A percentile compares a stretch with the other conserved stretches of the same genome.
phyloP scores from a whole-genome alignment of 2,329 filamentous ascomycete species.

The Fusarium robinianum region DNA sequence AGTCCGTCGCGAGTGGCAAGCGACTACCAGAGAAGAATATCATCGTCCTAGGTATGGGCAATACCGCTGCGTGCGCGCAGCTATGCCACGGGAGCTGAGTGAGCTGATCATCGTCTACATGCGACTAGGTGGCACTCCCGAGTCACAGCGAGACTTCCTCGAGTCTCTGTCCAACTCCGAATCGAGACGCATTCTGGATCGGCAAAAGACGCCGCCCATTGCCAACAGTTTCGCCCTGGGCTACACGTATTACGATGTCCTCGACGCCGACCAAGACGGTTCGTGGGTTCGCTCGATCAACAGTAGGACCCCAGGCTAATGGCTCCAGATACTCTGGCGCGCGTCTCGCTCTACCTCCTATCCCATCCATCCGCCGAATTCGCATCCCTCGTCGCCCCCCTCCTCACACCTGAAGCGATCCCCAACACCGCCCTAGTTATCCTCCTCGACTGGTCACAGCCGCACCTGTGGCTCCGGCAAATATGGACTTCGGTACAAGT shows the following conservation, averaged over 20 bases:
- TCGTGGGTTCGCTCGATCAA: slow-evolving; percentile 28
- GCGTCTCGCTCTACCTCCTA: slow-evolving; percentile 86
- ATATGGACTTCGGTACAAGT: slow-evolving; percentile 88
- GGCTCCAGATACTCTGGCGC: slow-evolving; percentile 80
- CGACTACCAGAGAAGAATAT: slow-evolving; percentile 90
- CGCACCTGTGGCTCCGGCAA: slow-evolving; percentile 89
- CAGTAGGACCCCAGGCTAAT: slow-evolving; percentile 24
- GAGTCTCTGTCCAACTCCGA: slow-evolving; percentile 64
- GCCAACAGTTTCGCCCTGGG: slow-evolving; percentile 92
- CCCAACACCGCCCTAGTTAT: slow-evolving; percentile 87
- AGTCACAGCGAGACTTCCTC: slow-evolving; percentile 83
- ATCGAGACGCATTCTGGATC: slow-evolving; percentile 57
- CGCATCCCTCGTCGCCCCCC: slow-evolving; percentile 78
- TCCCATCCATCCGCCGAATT: slow-evolving; percentile 85
- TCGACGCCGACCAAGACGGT: slow-evolving; percentile 94
- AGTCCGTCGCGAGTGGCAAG: slow-evolving; percentile 87
- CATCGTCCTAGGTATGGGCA: slow-evolving; percentile 72
- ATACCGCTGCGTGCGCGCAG: background rate
- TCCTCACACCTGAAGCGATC: slow-evolving; percentile 82
- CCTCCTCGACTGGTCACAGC: slow-evolving; percentile 93
- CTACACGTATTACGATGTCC: slow-evolving; percentile 93
- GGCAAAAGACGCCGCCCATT: slow-evolving; percentile 72
- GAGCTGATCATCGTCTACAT: slow-evolving; percentile 37
- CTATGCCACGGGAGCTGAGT: slow-evolving; percentile 10
- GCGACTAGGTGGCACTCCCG: slow-evolving; percentile 72